These are phyloP conservation scores for Kodamaea fukazawae DNA, from an alignment of 805 yeast species.

Conservation along the genomic window DNA sequence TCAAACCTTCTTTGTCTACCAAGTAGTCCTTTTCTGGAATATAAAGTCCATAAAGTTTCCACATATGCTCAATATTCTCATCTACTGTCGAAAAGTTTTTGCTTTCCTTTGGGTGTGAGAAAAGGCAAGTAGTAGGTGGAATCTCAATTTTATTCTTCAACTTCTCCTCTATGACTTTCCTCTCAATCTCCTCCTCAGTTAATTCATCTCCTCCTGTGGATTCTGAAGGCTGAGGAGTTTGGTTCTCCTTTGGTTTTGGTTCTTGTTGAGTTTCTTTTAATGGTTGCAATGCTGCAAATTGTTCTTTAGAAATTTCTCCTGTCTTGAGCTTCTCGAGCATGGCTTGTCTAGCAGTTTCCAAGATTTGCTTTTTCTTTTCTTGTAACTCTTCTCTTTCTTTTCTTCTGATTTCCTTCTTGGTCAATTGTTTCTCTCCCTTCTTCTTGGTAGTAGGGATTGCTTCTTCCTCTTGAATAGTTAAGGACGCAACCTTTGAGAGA, in stretches of 20 bases:
- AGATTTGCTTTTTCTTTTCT: constrained; percentile 47
- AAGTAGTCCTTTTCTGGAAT: constrained; percentile 80
- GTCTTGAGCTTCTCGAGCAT: constrained; percentile 33
- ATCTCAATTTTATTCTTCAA: constrained; percentile 45
- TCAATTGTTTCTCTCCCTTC: constrained; percentile 26
- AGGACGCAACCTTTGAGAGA: constrained; percentile 20
- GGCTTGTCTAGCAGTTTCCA: constrained; percentile 45
- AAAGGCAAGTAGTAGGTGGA: constrained; percentile 49
- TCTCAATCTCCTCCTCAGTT: constrained; percentile 34
- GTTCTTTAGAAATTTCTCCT: constrained; percentile 18
- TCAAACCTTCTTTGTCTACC: constrained; percentile 64
- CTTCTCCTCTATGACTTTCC: constrained; percentile 44
- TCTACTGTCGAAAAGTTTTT: constrained; percentile 37
- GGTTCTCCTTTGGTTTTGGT: neutral
- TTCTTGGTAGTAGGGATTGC: constrained; percentile 16
- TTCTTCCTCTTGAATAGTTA: constrained; percentile 15
- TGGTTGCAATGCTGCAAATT: constrained; percentile 13
- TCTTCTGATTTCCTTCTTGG: constrained; percentile 51
- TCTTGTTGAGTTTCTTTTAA: neutral
- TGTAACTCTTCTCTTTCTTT: constrained; percentile 48
- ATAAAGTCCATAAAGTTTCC: constrained; percentile 74
- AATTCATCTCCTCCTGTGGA: constrained; percentile 13
- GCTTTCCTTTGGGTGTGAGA: constrained; percentile 41
- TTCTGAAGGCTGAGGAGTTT: no score
- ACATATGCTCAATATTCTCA: constrained; percentile 67